A percentile compares a stretch with the other conserved stretches of the same genome.
Conservation (phyloP, 1,139 yeast genomes). For the Zhuliangozyma blackwelliae region DNA sequence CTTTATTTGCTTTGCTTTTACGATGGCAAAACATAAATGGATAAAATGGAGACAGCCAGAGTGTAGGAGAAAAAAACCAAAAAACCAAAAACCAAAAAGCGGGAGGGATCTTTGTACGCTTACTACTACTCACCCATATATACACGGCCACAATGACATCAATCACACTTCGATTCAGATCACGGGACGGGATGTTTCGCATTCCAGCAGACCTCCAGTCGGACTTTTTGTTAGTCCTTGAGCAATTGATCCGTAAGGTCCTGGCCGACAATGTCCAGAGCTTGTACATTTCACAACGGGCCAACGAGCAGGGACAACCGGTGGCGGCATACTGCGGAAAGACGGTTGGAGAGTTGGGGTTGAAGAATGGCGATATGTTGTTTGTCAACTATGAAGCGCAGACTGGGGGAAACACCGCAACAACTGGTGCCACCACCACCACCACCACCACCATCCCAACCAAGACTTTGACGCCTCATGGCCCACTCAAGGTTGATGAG, state of each 20-base stretch:
- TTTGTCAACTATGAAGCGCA: constrained; percentile 47
- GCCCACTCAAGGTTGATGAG: constrained; percentile 29
- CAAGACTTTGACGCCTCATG: constrained; percentile 6
- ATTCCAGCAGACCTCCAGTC: constrained; percentile 47
- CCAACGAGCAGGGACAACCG: constrained; percentile 45
- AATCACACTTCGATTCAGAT: constrained; percentile 60
- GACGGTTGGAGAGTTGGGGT: constrained; percentile 50
- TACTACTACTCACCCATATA: too few species aligned
- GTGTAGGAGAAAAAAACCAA: too few species aligned
- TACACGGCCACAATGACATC: constrained; percentile 2
- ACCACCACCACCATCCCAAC: constrained; percentile 6
- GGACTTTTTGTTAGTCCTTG: constrained; percentile 47
- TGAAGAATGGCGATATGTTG: constrained; percentile 81
- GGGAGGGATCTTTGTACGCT: too few species aligned
- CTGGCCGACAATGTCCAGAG: constrained; percentile 26
- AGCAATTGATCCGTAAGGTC: constrained; percentile 36
- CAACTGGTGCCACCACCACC: constrained; percentile 10
- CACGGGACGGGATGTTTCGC: constrained; percentile 80
- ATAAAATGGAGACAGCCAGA: too few species aligned
- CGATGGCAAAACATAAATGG: too few species aligned
- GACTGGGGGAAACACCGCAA: constrained; percentile 6
- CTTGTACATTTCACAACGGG: constrained; percentile 40
- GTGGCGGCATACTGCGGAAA: constrained; percentile 41
- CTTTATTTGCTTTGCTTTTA: too few species aligned
- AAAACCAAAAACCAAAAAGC: too few species aligned